Percentiles rank a stretch among this genome's conserved stretches.
phyloP scores from a whole-genome alignment of 352 stramenopile genomes.

The Globisporangium sylvaticum region DNA sequence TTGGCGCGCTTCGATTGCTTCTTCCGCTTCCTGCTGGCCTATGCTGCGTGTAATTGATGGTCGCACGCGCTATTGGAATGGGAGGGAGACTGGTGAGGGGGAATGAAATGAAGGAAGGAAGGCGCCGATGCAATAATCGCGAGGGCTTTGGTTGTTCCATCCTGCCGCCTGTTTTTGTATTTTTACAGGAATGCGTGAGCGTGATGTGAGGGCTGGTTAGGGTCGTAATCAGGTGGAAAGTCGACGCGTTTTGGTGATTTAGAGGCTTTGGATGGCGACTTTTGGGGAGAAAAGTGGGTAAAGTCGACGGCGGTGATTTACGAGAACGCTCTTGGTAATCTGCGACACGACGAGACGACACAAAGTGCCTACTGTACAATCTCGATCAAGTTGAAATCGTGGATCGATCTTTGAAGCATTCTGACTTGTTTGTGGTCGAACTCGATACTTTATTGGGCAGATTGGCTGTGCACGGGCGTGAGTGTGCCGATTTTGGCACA shows the following conservation, averaged over 20 bases:
- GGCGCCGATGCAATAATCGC: background rate
- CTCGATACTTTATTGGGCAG: background rate
- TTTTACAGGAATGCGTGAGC: background rate
- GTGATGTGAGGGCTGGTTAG: background rate
- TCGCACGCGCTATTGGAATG: background rate
- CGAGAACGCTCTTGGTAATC: background rate
- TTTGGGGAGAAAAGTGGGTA: background rate
- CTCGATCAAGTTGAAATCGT: background rate
- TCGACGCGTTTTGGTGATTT: background rate
- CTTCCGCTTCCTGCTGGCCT: background rate
- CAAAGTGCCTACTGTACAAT: background rate
- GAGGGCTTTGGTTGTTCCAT: constrained; percentile 5
- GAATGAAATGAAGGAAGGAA: no score
- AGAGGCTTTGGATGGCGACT: background rate
- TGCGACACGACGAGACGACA: constrained; percentile 4
- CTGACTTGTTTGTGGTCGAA: background rate
- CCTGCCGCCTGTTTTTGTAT: constrained; percentile 7
- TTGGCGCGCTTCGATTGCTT: background rate
- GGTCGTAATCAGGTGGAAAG: background rate
- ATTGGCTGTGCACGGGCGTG: background rate
- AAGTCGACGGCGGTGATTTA: background rate
- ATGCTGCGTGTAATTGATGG: background rate
- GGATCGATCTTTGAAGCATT: background rate
- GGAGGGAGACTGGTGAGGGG: no score
- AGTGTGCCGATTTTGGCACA: background rate